phyloP scores from a whole-genome alignment of 2,329 filamentous ascomycete species.

The Exophiala oligosperma region DNA sequence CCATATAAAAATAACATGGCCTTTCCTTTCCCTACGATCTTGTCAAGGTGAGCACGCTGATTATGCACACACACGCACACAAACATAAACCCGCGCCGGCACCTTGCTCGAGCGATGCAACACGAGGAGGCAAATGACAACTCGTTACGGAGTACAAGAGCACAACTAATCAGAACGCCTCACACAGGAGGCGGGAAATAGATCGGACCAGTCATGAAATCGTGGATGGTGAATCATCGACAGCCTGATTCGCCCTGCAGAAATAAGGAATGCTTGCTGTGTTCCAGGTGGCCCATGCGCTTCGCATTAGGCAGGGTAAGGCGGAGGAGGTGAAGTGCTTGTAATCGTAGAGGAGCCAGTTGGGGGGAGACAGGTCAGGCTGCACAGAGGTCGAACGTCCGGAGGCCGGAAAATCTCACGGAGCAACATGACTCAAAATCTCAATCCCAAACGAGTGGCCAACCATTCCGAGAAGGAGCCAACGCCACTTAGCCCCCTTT shows the following conservation, averaged over 20 bases:
- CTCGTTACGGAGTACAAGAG: constrained; percentile 1
- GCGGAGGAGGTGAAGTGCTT: neutral
- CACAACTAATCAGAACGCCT: constrained; percentile 18
- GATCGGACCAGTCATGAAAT: constrained; percentile 9
- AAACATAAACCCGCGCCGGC: neutral
- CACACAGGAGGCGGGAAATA: constrained; percentile 5
- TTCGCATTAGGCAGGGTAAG: constrained; percentile 1
- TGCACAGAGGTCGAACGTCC: neutral
- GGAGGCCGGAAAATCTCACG: constrained; percentile 1
- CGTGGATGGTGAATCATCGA: constrained; percentile 18
- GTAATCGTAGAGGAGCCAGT: neutral
- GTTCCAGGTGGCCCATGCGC: neutral
- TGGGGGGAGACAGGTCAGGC: neutral
- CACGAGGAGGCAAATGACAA: constrained; percentile 6
- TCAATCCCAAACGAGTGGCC: constrained; percentile 15
- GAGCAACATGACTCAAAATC: constrained; percentile 16
- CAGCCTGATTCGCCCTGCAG: constrained; percentile 24
- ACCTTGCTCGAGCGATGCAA: constrained; percentile 8
- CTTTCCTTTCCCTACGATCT: neutral
- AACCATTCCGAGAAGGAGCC: constrained; percentile 3
- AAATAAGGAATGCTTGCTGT: constrained; percentile 1
- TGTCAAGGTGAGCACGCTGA: neutral
- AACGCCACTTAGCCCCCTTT: constrained; percentile 14
- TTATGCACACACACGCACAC: neutral
- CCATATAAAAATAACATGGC: neutral